Conservation (phyloP, 1,284 basidiomycete genomes). For the Hemileia vastatrix region DNA sequence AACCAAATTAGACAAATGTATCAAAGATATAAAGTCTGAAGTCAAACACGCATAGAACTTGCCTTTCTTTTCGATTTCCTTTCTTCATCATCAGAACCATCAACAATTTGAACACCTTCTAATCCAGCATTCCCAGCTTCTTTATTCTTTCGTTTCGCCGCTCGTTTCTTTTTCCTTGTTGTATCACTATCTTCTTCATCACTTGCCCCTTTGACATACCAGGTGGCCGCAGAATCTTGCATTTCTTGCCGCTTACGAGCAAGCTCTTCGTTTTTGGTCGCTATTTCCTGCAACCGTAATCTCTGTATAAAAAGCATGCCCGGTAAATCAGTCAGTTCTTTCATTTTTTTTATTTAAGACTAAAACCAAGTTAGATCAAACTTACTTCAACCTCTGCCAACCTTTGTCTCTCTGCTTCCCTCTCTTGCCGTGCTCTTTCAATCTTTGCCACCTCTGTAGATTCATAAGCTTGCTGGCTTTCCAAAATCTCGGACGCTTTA, state of each 20-base stretch:
- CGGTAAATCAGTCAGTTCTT: too few relatives aligned
- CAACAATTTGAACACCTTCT: constrained; percentile 13
- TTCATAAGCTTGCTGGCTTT: constrained; percentile 64
- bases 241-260: constrained; percentile 21
- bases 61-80: constrained; percentile 20
- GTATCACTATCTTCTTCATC: constrained; percentile 16
- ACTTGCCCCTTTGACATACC: constrained; percentile 13
- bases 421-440: constrained; percentile 27
- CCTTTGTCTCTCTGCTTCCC: constrained; percentile 18
- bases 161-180: constrained; percentile 22
- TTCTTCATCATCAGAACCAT: constrained; percentile 13
- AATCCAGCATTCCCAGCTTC: too few relatives aligned
- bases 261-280: constrained; percentile 13
- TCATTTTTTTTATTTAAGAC: too few relatives aligned
- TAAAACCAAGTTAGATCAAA: background rate
- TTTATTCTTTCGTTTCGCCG: constrained; percentile 51
- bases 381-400: constrained; percentile 16
- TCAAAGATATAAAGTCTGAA: background rate
- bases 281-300: constrained; percentile 13
- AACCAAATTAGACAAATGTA: background rate
- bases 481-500: constrained; percentile 59
- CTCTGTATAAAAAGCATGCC: background rate
- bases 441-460: constrained; percentile 55
- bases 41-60: background rate
- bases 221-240: constrained; percentile 20